Evolutionary conservation across 805 yeast genomes (phyloP).

Genomic region (Starmerella etchellsii): DNA sequence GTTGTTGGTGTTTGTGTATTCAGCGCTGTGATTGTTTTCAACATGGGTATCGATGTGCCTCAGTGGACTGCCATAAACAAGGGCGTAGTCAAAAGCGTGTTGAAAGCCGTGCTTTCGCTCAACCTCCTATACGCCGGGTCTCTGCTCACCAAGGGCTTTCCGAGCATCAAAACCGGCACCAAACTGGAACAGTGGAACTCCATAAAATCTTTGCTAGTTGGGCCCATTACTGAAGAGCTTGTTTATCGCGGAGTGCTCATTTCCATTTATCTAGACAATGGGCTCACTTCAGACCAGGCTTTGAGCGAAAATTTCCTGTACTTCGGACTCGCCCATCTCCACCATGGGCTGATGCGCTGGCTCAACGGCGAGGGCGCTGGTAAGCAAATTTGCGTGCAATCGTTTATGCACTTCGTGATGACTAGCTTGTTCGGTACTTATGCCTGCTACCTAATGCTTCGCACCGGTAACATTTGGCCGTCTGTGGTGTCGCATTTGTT

Average conservation of each 20-base stretch:
- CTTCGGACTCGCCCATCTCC: conserved; percentile 69
- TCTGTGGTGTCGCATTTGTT: conserved; percentile 46
- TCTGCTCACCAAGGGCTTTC: conserved; percentile 6
- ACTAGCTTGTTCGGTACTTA: conserved; percentile 62
- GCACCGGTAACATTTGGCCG: conserved; percentile 43
- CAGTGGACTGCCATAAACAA: conserved; percentile 8
- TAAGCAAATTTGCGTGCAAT: conserved; percentile 22
- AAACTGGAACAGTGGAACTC: conserved; percentile 23
- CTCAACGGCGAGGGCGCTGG: conserved; percentile 14
- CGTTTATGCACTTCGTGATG: conserved; percentile 43
- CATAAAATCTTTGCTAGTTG: conserved; percentile 47
- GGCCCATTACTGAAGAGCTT: conserved; percentile 70
- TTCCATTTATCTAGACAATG: conserved; percentile 22
- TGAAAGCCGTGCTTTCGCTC: conserved; percentile 1
- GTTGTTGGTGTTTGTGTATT: conserved; percentile 9
- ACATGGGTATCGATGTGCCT: not conserved
- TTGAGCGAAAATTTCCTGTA: conserved; percentile 42
- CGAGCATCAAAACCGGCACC: not conserved
- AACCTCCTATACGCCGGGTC: conserved; percentile 9
- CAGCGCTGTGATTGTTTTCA: conserved; percentile 1
- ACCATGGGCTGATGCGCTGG: conserved; percentile 49
- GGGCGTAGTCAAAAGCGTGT: not conserved
- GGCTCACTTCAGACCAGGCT: conserved; percentile 17
- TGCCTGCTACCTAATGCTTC: conserved; percentile 44
- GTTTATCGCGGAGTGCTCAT: conserved; percentile 44